A percentile compares a stretch with the other conserved stretches of the same genome.
Conservation (phyloP, 2,329 filamentous ascomycete species). For the Clarireedia paspali region DNA sequence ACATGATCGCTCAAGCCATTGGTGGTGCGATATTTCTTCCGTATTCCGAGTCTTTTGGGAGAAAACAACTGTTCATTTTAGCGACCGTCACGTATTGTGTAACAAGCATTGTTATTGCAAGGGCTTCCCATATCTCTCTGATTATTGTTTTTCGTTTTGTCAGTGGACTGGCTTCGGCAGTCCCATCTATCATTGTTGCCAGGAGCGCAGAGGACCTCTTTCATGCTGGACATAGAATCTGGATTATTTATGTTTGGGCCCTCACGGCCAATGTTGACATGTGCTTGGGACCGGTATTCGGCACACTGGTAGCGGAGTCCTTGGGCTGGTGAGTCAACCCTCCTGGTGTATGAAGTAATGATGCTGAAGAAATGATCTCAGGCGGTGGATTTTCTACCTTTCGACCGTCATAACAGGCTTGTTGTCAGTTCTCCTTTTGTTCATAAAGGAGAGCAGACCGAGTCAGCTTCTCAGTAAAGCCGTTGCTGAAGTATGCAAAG, state of each 20-base stretch:
- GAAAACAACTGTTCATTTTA: constrained; percentile 30
- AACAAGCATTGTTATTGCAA: constrained; percentile 33
- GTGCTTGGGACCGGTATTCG: constrained; percentile 36
- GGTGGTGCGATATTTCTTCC: constrained; percentile 34
- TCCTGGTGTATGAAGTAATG: not conserved
- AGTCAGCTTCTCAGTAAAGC: constrained; percentile 34
- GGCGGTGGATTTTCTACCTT: constrained; percentile 39
- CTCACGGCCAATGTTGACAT: constrained; percentile 36
- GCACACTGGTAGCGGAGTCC: constrained; percentile 33
- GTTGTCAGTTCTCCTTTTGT: constrained; percentile 30
- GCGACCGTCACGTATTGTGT: constrained; percentile 29
- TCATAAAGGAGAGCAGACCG: constrained; percentile 37
- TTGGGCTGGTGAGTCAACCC: constrained; percentile 31
- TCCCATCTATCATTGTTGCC: constrained; percentile 39
- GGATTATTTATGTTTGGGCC: constrained; percentile 39
- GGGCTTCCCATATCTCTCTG: constrained; percentile 30
- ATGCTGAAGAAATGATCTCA: constrained; percentile 13
- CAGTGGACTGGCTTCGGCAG: constrained; percentile 38
- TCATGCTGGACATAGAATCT: constrained; percentile 36
- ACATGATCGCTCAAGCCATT: constrained; percentile 30
- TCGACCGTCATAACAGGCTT: constrained; percentile 33
- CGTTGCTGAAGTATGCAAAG: constrained; percentile 18
- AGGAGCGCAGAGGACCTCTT: constrained; percentile 44
- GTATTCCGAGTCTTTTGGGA: constrained; percentile 32
- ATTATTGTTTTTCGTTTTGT: constrained; percentile 36